phyloP scores from a whole-genome alignment of 2,329 filamentous ascomycete species.

The Thielaviopsis populi region DNA sequence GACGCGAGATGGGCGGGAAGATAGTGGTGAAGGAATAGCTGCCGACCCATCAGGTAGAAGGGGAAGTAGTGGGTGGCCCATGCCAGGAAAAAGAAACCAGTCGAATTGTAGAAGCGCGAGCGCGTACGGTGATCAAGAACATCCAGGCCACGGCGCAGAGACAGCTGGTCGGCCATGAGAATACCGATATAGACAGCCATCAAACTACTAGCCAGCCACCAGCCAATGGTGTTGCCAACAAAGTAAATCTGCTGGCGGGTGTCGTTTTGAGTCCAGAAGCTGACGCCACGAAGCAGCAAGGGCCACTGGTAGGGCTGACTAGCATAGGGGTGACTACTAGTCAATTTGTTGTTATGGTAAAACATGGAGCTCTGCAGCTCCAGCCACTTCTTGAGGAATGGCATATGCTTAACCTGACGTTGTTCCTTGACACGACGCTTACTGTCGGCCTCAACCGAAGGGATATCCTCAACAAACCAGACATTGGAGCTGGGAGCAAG shows the following conservation, averaged over 20 bases:
- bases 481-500: conserved; percentile 76
- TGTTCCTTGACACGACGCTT: conserved; percentile 60
- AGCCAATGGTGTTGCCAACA: conserved; percentile 87
- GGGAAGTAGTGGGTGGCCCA: conserved; percentile 97
- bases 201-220: conserved; percentile 90
- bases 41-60: conserved; percentile 95
- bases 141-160: conserved; percentile 81
- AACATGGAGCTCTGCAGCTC: conserved; percentile 98
- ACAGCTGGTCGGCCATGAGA: conserved; percentile 81
- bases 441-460: conserved; percentile 58
- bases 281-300: conserved; percentile 90
- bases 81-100: conserved; percentile 95
- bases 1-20: conserved; percentile 88
- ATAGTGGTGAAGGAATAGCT: conserved; percentile 96
- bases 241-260: conserved; percentile 97
- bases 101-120: conserved; percentile 92
- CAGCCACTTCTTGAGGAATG: conserved; percentile 88
- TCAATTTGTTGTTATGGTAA: conserved; percentile 96
- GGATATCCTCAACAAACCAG: conserved; percentile 85
- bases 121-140: conserved; percentile 89
- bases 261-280: conserved; percentile 97
- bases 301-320: conserved; percentile 96
- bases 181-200: conserved; percentile 90
- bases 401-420: conserved; percentile 64
- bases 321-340: conserved; percentile 89